Evolutionary conservation across 192 early-diverging fungal genomes (phyloP).

Genomic region (Dimargaris cristalligena): DNA sequence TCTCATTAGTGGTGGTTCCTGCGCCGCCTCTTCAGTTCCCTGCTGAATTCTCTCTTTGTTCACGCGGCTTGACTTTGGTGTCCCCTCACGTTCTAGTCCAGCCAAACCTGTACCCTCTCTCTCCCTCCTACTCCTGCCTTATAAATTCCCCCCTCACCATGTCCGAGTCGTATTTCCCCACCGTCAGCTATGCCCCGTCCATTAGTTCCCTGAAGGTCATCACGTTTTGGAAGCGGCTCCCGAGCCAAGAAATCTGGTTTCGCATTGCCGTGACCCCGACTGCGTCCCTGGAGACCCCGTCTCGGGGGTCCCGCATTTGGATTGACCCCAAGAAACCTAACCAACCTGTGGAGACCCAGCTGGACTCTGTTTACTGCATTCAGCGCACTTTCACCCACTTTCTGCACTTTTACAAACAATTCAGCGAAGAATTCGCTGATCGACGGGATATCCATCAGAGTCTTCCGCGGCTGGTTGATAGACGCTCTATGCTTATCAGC

Average conservation of each 20-base stretch:
- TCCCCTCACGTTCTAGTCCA: too few species aligned
- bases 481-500: not conserved
- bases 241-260: constrained; percentile 10
- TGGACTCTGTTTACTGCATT: constrained; percentile 4
- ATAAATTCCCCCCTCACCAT: not conserved
- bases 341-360: not conserved
- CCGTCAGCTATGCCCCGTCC: constrained; percentile 1
- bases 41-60: too few species aligned
- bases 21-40: too few species aligned
- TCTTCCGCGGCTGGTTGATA: constrained; percentile 4
- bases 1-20: too few species aligned
- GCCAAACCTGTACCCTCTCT: too few species aligned
- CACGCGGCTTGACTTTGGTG: too few species aligned
- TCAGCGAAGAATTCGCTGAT: not conserved
- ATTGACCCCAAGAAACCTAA: constrained; percentile 6
- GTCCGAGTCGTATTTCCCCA: not conserved
- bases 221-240: constrained; percentile 5
- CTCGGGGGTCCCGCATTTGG: constrained; percentile 7
- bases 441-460: not conserved
- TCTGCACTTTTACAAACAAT: not conserved
- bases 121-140: too few species aligned
- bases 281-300: not conserved
- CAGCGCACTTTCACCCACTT: constrained; percentile 12
- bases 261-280: constrained; percentile 1
- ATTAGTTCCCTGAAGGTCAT: not conserved